phyloP scores from a whole-genome alignment of 345 rosid genomes.

The Eucalyptus polyanthemos region DNA sequence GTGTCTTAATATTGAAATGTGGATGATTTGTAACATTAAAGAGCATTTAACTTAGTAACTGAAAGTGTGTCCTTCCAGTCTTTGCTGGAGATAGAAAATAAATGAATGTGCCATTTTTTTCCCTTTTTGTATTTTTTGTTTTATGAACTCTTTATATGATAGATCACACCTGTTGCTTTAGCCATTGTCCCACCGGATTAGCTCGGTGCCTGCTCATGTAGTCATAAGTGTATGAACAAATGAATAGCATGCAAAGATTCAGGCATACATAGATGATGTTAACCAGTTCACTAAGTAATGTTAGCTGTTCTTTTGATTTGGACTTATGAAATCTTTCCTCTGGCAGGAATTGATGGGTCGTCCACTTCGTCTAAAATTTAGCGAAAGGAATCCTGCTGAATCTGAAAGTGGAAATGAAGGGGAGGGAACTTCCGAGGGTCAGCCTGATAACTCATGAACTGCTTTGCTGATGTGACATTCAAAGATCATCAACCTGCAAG shows the following conservation, averaged over 20 bases:
- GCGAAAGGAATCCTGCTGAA: slow-evolving; percentile 27
- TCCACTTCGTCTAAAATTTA: slow-evolving; percentile 57
- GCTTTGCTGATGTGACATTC: not conserved
- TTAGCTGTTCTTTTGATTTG: not conserved
- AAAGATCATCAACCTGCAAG: not conserved
- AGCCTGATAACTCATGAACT: slow-evolving; percentile 9
- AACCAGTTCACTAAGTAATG: not conserved
- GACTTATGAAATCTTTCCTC: not conserved
- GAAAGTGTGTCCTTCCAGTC: not conserved
- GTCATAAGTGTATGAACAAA: not conserved
- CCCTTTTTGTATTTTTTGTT: not conserved
- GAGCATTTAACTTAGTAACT: not conserved
- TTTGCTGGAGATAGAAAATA: not conserved
- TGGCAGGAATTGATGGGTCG: slow-evolving; percentile 81
- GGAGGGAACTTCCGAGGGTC: slow-evolving; percentile 3
- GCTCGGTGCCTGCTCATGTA: not conserved
- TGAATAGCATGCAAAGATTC: not conserved
- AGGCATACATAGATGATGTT: not conserved
- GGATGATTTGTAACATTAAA: not conserved
- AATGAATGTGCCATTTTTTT: not conserved
- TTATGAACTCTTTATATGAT: not conserved
- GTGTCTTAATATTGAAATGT: not conserved
- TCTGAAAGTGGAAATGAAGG: slow-evolving; percentile 23
- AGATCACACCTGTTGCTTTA: not conserved
- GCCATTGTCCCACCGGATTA: not conserved